phyloP scores from a whole-genome alignment of 2,329 filamentous ascomycete species.

The Alternaria viburni region DNA sequence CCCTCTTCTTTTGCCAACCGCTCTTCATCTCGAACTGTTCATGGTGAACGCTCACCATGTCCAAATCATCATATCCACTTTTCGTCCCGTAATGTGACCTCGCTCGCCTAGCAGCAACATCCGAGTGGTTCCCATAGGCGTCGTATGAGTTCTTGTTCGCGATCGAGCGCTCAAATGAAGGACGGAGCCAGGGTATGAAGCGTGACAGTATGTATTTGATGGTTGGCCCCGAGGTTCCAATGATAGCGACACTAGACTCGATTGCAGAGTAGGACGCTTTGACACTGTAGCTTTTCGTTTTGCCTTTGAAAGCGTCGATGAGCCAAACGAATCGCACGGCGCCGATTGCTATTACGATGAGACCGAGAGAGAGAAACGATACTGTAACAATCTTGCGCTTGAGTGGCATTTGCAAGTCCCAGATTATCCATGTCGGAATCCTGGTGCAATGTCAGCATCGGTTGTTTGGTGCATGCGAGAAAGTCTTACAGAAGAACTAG shows the following conservation, averaged over 20 bases:
- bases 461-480: background rate
- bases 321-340: conserved; percentile 25
- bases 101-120: background rate
- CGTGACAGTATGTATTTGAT: conserved; percentile 22
- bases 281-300: conserved; percentile 19
- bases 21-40: conserved; percentile 27
- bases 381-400: conserved; percentile 22
- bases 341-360: conserved; percentile 23
- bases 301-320: conserved; percentile 22
- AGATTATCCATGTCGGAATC: conserved; percentile 35
- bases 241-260: conserved; percentile 21
- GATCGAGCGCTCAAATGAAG: conserved; percentile 9
- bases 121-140: conserved; percentile 6
- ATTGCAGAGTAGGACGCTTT: conserved; percentile 23
- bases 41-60: conserved; percentile 7
- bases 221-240: conserved; percentile 21
- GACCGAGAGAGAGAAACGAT: conserved; percentile 26
- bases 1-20: conserved; percentile 17
- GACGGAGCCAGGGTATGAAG: conserved; percentile 21
- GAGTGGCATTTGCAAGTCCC: conserved; percentile 28
- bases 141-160: conserved; percentile 15
- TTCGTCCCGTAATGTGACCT: background rate
- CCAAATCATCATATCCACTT: conserved; percentile 22
- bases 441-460: background rate
- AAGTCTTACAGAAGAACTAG: conserved; percentile 16